Evolutionary conservation across 1,139 yeast genomes (phyloP), one percentile per base, ranked within the genome.

Genomic region (Candida neerlandica): DNA sequence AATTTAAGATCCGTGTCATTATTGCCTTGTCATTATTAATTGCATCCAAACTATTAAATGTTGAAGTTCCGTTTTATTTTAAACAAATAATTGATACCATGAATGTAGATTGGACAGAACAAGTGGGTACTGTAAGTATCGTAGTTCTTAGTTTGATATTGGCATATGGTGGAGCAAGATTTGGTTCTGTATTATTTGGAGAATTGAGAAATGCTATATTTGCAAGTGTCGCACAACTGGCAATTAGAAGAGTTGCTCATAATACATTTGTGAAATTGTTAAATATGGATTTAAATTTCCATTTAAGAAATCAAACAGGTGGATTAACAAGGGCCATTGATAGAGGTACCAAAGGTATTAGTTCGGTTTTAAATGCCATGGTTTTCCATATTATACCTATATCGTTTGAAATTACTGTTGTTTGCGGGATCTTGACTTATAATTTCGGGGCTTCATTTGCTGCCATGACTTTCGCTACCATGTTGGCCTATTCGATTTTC

Each of bases 261-360:
- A 89, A 88, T 62, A 92, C 97, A 0, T 94, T 94, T 66, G 77
- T 75, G 44, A 98, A 92, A 66, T 73, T 94, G 51, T 77, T 94
- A 64, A 84, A 84, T 58, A 78, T 94, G 69, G 99, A 94, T 68
- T 73, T 92, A 46, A 89, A 91, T 16, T 94, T 94, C 78, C 99
- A 94, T 67, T 70, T 94, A 46, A 80, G 95, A 7, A 78, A 92
- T 58, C 98, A 95, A 65, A 95, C 99, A 0, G 99, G 99, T 57
- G 98, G 97, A 0, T 71, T 94, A 43, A 94, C 97, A 0, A 76
- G 99, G 54, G 98, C 99, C 1, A 94, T 94, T 60, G 99, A 94
- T 63, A 77, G 99, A 58, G 99, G 99, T 65, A 94, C 98, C 1
- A 94, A 94, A 60, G 99, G 99, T 69, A 94, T 94, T 47, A 86